Percentiles rank a stretch among this genome's conserved stretches.
Conservation (phyloP, 176 grass and related monocot genomes). For the Avena insularis region DNA sequence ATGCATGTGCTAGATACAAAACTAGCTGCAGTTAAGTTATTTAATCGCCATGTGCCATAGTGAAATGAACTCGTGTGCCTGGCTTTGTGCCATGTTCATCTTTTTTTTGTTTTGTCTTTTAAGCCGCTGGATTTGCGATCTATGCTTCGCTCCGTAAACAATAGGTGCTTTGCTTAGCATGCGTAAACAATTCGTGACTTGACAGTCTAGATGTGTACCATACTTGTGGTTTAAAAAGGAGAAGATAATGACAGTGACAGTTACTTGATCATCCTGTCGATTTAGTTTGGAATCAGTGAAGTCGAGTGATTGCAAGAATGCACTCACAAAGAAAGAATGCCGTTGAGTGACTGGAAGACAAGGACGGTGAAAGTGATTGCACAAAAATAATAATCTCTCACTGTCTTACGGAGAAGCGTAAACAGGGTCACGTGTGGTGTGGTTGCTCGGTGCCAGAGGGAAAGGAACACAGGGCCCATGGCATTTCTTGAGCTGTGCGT, state of each 20-base stretch:
- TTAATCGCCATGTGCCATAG: conserved; percentile 34
- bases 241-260: not conserved
- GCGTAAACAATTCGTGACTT: not conserved
- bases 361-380: too few species aligned
- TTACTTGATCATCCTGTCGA: conserved; percentile 7
- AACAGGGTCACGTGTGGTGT: not conserved
- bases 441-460: not conserved
- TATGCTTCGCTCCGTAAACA: not conserved
- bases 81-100: not conserved
- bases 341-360: too few species aligned
- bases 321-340: not conserved
- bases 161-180: too few species aligned
- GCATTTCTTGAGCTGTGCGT: not conserved
- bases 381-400: too few species aligned
- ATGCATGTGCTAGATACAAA: conserved; percentile 43
- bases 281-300: not conserved
- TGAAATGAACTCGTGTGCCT: conserved; percentile 23
- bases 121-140: too few species aligned
- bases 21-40: not conserved
- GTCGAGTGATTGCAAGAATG: not conserved
- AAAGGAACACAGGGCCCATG: not conserved
- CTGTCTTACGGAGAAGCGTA: not conserved
- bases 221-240: not conserved
- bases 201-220: not conserved
- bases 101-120: too few species aligned